Evolutionary conservation across 2,329 filamentous ascomycete species (phyloP).

Genomic region (Cytospora schulzeri): DNA sequence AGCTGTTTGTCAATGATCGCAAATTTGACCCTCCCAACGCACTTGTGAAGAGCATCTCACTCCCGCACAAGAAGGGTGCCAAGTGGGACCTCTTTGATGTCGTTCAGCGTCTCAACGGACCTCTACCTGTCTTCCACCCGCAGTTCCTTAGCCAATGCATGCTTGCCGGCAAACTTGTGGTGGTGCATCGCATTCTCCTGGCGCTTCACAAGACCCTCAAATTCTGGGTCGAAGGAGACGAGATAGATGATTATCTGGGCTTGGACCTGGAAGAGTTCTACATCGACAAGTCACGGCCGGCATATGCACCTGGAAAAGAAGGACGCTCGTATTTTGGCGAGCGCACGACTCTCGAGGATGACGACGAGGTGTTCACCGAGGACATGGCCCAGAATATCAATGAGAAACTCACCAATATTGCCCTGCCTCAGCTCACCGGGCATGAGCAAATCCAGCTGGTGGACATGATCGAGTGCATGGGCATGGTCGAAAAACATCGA

Average conservation of each 20-base stretch:
- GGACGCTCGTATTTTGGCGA: constrained; percentile 43
- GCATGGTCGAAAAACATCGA: constrained; percentile 81
- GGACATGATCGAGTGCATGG: constrained; percentile 82
- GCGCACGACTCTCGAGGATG: constrained; percentile 46
- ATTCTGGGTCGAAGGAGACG: constrained; percentile 80
- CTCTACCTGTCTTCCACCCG: constrained; percentile 88
- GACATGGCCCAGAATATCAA: constrained; percentile 70
- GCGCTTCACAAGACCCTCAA: constrained; percentile 76
- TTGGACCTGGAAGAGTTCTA: constrained; percentile 65
- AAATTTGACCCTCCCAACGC: constrained; percentile 66
- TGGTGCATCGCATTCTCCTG: constrained; percentile 74
- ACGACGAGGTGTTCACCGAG: constrained; percentile 70
- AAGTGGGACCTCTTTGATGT: constrained; percentile 76
- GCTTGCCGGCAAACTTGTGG: constrained; percentile 70
- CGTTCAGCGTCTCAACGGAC: constrained; percentile 81
- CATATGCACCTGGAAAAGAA: constrained; percentile 34
- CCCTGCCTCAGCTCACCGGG: constrained; percentile 78
- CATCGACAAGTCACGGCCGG: constrained; percentile 30
- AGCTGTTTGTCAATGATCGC: constrained; percentile 83
- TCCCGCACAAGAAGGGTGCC: constrained; percentile 51
- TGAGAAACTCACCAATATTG: constrained; percentile 73
- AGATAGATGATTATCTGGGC: constrained; percentile 76
- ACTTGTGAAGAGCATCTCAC: constrained; percentile 54
- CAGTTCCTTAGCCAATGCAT: constrained; percentile 88
- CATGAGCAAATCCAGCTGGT: constrained; percentile 85